phyloP scores from a whole-genome alignment of 129 eudicot genomes.

The sunflower (Helianthus annuus) region HanXRQr2.0-SUNRISE NC_035441.2:120046287-120046786 shows the following conservation, averaged over 20 bases:
- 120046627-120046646: background rate
- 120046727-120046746: slow-evolving; percentile 7
- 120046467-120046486: slow-evolving; percentile 23
- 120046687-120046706: slow-evolving; percentile 10
- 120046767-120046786: slow-evolving; percentile 11
- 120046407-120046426: slow-evolving; percentile 45
- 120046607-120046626: slow-evolving; percentile 7
- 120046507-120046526: slow-evolving; percentile 21
- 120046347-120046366: slow-evolving; percentile 45
- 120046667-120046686: background rate
- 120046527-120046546: background rate
- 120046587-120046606: slow-evolving; percentile 12
- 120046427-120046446: slow-evolving; percentile 13
- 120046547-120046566: slow-evolving; percentile 21
- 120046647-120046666: slow-evolving; percentile 12
- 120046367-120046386: slow-evolving; percentile 38
- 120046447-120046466: slow-evolving; percentile 24
- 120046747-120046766: slow-evolving; percentile 5
- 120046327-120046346: slow-evolving; percentile 27
- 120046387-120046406: slow-evolving; percentile 48
- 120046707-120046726: slow-evolving; percentile 7
- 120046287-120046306: background rate
- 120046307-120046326: slow-evolving; percentile 2
- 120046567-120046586: slow-evolving; percentile 1
- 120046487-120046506: slow-evolving; percentile 13